A percentile compares a stretch with the other conserved stretches of the same genome.
Conservation (phyloP, 805 yeast genomes). For the Hagleromyces aurorensis region DNA sequence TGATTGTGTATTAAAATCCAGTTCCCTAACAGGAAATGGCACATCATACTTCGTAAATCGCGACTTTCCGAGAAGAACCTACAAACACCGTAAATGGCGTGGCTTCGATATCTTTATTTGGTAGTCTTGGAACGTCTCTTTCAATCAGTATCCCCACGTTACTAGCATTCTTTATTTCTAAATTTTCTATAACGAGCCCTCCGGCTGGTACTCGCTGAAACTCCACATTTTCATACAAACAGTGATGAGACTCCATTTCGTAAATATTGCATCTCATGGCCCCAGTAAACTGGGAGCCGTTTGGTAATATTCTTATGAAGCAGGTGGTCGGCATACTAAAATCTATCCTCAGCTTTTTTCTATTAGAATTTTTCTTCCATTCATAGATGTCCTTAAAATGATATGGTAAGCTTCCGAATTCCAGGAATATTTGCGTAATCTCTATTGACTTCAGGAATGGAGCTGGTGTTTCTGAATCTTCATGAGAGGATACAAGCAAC, state of each 20-base stretch:
- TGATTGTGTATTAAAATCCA: neutral
- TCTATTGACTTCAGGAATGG: conserved; percentile 1
- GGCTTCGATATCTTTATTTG: neutral
- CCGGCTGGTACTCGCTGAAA: conserved; percentile 9
- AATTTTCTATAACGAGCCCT: conserved; percentile 15
- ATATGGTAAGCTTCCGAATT: conserved; percentile 21
- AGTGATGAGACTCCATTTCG: conserved; percentile 13
- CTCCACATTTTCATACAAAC: conserved; percentile 6
- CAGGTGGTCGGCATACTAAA: conserved; percentile 6
- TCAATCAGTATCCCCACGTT: conserved; percentile 15
- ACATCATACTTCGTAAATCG: conserved; percentile 8
- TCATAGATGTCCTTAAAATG: conserved; percentile 7
- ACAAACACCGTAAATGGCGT: conserved; percentile 4
- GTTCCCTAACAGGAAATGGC: neutral
- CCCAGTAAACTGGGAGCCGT: conserved; percentile 2
- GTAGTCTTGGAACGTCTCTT: conserved; percentile 9
- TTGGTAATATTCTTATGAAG: conserved; percentile 18
- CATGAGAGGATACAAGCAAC: conserved; percentile 4
- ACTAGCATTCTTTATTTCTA: conserved; percentile 5
- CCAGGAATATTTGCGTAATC: conserved; percentile 10
- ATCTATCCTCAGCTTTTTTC: conserved; percentile 7
- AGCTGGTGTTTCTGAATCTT: neutral
- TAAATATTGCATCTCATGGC: conserved; percentile 18
- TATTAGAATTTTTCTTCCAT: conserved; percentile 8
- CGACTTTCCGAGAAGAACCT: conserved; percentile 9